Evolutionary conservation across 2,329 filamentous ascomycete genomes (phyloP).

Genomic region (Tolypocladium tundrense): DNA sequence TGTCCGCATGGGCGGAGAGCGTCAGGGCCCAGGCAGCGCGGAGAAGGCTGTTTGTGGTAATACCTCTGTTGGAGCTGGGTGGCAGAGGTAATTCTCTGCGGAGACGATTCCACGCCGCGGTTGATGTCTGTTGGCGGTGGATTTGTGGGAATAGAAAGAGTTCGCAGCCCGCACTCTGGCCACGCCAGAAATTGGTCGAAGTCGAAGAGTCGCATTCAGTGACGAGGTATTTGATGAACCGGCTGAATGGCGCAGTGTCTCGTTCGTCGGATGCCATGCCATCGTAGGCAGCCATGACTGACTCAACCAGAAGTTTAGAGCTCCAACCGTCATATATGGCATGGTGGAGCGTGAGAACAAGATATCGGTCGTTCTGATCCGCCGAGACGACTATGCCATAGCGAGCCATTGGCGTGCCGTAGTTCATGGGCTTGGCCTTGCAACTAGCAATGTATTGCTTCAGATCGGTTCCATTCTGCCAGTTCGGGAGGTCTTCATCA

Average conservation of each 20-base stretch:
- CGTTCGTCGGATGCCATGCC: not conserved
- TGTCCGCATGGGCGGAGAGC: not conserved
- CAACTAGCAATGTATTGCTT: not conserved
- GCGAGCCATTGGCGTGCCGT: not conserved
- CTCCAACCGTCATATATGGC: constrained; percentile 4
- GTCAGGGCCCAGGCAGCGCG: not conserved
- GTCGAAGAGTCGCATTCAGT: not conserved
- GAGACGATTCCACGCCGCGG: not conserved
- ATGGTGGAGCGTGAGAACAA: constrained; percentile 2
- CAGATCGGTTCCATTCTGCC: not conserved
- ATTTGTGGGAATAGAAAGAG: not conserved
- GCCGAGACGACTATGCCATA: not conserved
- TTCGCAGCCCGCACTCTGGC: not conserved
- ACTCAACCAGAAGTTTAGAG: not conserved
- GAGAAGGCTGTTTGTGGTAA: not conserved
- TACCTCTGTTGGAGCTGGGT: not conserved
- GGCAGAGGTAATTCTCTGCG: not conserved
- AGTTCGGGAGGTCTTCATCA: not conserved
- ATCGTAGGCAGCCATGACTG: not conserved
- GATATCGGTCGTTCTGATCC: not conserved
- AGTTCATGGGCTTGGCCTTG: not conserved
- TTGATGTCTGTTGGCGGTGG: not conserved
- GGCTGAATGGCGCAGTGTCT: not conserved
- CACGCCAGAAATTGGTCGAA: not conserved
- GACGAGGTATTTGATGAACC: not conserved